A percentile compares a stretch with the other conserved stretches of the same genome.
Evolutionary conservation across 2,329 filamentous ascomycete genomes (phyloP).

Genomic region (Ophiostoma sp.): DNA sequence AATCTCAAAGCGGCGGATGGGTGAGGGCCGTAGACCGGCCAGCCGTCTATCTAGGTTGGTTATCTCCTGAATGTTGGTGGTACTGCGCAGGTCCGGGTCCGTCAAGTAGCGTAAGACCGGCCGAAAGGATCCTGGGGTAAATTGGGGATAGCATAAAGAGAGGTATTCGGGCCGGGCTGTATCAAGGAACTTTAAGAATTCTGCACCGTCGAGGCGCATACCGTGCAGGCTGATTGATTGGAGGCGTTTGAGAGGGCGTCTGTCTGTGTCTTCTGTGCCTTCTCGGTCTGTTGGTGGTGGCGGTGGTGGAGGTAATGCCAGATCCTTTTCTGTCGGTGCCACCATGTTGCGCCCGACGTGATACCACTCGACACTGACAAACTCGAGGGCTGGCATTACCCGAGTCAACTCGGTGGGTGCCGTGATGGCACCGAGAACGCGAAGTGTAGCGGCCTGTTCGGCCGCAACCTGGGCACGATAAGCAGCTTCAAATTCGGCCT

Average conservation of each 20-base stretch:
- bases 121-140: not conserved
- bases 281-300: not conserved
- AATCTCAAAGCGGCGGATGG: slow-evolving; percentile 2
- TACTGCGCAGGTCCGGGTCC: not conserved
- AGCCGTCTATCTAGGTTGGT: not conserved
- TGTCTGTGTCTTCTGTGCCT: not conserved
- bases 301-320: not conserved
- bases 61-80: not conserved
- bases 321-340: not conserved
- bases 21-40: not conserved
- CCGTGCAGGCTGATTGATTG: slow-evolving; percentile 8
- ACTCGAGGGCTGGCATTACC: not conserved
- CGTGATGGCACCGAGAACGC: not conserved
- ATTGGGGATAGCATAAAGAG: not conserved
- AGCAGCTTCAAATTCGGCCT: not conserved
- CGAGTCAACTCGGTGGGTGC: not conserved
- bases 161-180: not conserved
- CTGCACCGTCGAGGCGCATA: not conserved
- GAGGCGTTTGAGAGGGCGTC: slow-evolving; percentile 1
- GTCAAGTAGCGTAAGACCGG: slow-evolving; percentile 14
- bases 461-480: not conserved
- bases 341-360: not conserved
- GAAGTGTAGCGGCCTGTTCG: not conserved
- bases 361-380: not conserved
- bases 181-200: not conserved